Conservation (phyloP, 768 basidiomycete genomes). For the Tylopilus felleus region DNA sequence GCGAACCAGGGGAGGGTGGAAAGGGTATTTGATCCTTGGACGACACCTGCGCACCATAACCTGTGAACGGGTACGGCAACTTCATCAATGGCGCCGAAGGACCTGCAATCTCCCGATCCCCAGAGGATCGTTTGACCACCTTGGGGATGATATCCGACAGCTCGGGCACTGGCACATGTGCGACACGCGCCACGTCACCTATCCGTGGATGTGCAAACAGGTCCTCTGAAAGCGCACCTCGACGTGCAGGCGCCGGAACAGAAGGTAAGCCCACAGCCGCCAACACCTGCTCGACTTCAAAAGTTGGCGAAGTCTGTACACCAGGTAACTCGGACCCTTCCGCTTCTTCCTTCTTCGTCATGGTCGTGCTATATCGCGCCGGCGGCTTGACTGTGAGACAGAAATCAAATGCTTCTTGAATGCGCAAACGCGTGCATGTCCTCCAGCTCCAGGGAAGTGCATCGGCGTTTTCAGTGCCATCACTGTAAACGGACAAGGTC, state of each 20-base stretch:
- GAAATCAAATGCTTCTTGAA: conserved; percentile 80
- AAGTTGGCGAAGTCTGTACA: conserved; percentile 32
- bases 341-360: conserved; percentile 31
- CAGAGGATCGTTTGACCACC: conserved; percentile 44
- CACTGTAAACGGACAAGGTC: conserved; percentile 47
- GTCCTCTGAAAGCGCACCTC: conserved; percentile 59
- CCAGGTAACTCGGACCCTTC: conserved; percentile 25
- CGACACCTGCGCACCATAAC: conserved; percentile 56
- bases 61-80: conserved; percentile 71
- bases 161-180: conserved; percentile 26
- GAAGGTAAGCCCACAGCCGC: conserved; percentile 52
- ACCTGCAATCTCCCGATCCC: conserved; percentile 41
- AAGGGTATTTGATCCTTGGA: conserved; percentile 69
- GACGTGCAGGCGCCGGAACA: conserved; percentile 50
- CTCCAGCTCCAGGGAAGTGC: conserved; percentile 79
- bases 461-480: conserved; percentile 39
- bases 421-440: conserved; percentile 61
- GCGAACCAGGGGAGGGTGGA: conserved; percentile 58
- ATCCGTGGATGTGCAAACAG: conserved; percentile 55
- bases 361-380: conserved; percentile 34
- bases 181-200: conserved; percentile 25
- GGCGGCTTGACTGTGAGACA: conserved; percentile 51
- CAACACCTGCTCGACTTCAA: conserved; percentile 56
- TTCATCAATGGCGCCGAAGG: conserved; percentile 45
- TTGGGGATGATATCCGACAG: conserved; percentile 43